Base-by-base conservation (phyloP, 805 yeast genomes). In the Yamadazyma phyllophila region DNA sequence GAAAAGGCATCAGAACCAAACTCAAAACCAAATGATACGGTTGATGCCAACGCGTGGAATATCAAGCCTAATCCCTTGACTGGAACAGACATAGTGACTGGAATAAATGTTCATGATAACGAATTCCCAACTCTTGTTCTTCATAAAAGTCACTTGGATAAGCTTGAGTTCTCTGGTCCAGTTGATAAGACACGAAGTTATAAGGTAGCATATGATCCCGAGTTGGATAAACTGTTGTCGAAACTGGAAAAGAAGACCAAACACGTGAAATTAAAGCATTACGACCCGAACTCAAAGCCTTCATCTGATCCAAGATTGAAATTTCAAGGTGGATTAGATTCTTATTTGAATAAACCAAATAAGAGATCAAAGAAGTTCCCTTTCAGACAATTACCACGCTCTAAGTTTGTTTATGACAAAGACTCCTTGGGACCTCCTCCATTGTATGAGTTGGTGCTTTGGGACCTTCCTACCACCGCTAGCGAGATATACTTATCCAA, bases 371-470 rank as follows among this genome's bases (percentile, higher is more conserved):
- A 67, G 48, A 70, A 68, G 36, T 59, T 68, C 38, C 75, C 75
- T 0, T 72, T 62, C 55, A 74, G 69, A 49, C 69, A 70, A 14
- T 62, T 76, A 12, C 72, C 75, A 0, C 62, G 62, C 26, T 66
- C 78, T 2, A 69, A 67, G 47, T 75, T 73, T 52, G 53, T 61
- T 4, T 87, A 75, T 59, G 96, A 89, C 60, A 75, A 81, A 47
- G 73, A 83, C 56, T 87, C 95, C 0, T 59, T 88, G 10, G 95
- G 94, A 0, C 82, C 85, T 0, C 79, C 82, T 13, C 96, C 96
- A 0, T 74, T 82, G 3, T 67, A 78, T 7, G 90, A 85, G 55
- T 62, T 90, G 32, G 78, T 89, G 1, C 71, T 88, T 4, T 83
- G 88, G 77, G 85, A 83, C 14, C 68, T 83, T 41, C 83, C 88